Evolutionary conservation across 2,329 filamentous ascomycete species (phyloP).

Genomic region (Shiraia sp.): DNA sequence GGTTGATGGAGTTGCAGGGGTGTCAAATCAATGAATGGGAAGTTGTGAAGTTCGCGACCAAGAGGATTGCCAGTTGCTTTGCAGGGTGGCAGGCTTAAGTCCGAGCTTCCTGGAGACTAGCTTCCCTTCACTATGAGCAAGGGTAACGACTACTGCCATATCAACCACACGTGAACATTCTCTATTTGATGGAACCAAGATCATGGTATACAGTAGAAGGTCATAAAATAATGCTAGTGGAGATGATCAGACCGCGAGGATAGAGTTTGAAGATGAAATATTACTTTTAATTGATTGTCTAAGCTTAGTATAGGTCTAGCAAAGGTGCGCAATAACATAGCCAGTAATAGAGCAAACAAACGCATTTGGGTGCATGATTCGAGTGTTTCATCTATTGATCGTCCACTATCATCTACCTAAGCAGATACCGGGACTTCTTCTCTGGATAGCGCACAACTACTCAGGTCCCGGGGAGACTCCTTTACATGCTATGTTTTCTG

Average conservation of each 20-base stretch:
- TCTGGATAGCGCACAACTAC: slow-evolving; percentile 18
- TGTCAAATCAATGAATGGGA: slow-evolving; percentile 16
- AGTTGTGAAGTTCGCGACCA: slow-evolving; percentile 16
- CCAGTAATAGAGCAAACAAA: not conserved
- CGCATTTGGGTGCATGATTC: slow-evolving; percentile 2
- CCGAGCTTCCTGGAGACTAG: not conserved
- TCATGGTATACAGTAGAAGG: too few species aligned
- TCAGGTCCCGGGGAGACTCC: slow-evolving; percentile 21
- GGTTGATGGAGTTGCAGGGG: slow-evolving; percentile 37
- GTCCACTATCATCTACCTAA: slow-evolving; percentile 25
- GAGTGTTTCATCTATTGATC: slow-evolving; percentile 26
- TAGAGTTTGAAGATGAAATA: not conserved
- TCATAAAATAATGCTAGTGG: too few species aligned
- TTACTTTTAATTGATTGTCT: not conserved
- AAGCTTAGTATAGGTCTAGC: too few species aligned
- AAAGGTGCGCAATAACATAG: not conserved
- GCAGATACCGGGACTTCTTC: slow-evolving; percentile 15
- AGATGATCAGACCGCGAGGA: too few species aligned
- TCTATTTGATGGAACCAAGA: not conserved
- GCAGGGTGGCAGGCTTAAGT: slow-evolving; percentile 10
- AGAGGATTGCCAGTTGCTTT: too few species aligned
- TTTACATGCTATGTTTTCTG: slow-evolving; percentile 35
- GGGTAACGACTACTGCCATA: not conserved
- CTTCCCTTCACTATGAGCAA: too few species aligned
- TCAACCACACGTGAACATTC: not conserved